These are phyloP conservation scores for Pythium aphanidermatum DNA, from an alignment of 352 stramenopile genomes.

Conservation along the genomic window DNA sequence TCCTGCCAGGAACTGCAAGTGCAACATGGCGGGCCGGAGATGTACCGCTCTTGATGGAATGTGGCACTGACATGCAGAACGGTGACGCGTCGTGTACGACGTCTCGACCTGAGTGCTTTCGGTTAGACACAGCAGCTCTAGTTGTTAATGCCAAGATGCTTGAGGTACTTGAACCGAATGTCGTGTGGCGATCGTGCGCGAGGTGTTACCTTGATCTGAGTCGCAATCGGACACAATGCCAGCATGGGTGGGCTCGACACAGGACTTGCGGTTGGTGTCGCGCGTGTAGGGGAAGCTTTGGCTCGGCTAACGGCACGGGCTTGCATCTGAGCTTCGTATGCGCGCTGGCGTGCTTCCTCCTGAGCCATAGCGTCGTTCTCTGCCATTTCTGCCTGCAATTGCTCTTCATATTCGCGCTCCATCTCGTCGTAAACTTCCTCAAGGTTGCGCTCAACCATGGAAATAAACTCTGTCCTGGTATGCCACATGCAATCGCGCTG, in stretches of 20 bases:
- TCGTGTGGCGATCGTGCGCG: constrained; percentile 64
- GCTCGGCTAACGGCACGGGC: constrained; percentile 15
- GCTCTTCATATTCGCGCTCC: constrained; percentile 80
- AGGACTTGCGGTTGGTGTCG: constrained; percentile 5
- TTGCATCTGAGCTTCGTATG: constrained; percentile 27
- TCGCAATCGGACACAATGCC: constrained; percentile 38
- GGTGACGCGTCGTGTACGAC: too few relatives aligned
- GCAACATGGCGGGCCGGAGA: too few relatives aligned
- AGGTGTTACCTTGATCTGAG: constrained; percentile 68
- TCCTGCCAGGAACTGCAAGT: too few relatives aligned
- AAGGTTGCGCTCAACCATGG: constrained; percentile 86
- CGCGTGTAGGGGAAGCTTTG: too few relatives aligned
- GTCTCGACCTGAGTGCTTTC: neutral
- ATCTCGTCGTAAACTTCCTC: constrained; percentile 85
- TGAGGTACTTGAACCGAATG: constrained; percentile 85
- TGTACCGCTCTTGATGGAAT: too few relatives aligned
- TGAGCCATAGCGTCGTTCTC: constrained; percentile 71
- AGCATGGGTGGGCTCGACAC: constrained; percentile 36
- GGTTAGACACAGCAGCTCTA: constrained; percentile 16
- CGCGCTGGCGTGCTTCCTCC: constrained; percentile 57
- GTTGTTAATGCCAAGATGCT: constrained; percentile 80
- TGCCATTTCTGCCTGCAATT: constrained; percentile 45
- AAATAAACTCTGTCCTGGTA: constrained; percentile 70
- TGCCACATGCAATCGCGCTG: constrained; percentile 86
- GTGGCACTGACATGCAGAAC: too few relatives aligned